Evolutionary conservation across 345 rosid species (phyloP).

Genomic region (Camelina neglecta): DNA sequence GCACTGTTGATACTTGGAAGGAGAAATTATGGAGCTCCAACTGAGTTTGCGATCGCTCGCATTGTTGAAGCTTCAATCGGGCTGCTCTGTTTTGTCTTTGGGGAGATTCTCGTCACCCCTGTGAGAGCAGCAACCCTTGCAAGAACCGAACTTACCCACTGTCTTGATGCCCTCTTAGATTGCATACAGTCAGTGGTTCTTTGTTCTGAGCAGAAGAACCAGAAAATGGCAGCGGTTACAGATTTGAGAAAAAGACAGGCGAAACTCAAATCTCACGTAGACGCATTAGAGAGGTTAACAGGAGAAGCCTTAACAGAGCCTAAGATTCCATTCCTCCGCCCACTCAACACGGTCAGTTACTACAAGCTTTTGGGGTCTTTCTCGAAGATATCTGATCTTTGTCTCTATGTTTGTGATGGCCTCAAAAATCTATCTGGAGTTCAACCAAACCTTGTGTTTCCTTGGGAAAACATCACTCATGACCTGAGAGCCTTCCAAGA

Average conservation of each 20-base stretch:
- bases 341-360: constrained; percentile 52
- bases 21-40: constrained; percentile 56
- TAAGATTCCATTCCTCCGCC: constrained; percentile 57
- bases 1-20: constrained; percentile 73
- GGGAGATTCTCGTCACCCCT: constrained; percentile 57
- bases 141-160: constrained; percentile 49
- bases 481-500: constrained; percentile 52
- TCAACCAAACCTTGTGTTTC: constrained; percentile 31
- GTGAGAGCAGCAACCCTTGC: constrained; percentile 66
- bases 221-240: constrained; percentile 33
- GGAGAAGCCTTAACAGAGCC: constrained; percentile 63
- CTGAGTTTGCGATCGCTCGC: constrained; percentile 63
- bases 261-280: constrained; percentile 46
- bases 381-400: constrained; percentile 52
- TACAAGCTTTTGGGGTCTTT: constrained; percentile 49
- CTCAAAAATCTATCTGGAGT: constrained; percentile 47
- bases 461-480: constrained; percentile 48
- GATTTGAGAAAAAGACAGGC: constrained; percentile 46
- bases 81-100: constrained; percentile 53
- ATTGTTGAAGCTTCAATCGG: constrained; percentile 65
- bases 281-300: constrained; percentile 45
- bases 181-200: constrained; percentile 43
- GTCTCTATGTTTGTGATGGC: constrained; percentile 46
- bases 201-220: constrained; percentile 38
- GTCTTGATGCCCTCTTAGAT: constrained; percentile 43